Evolutionary conservation across 305 asterid genomes (phyloP), one percentile per base, ranked within the genome.

Genomic region (Plantago lanceolata): DNA sequence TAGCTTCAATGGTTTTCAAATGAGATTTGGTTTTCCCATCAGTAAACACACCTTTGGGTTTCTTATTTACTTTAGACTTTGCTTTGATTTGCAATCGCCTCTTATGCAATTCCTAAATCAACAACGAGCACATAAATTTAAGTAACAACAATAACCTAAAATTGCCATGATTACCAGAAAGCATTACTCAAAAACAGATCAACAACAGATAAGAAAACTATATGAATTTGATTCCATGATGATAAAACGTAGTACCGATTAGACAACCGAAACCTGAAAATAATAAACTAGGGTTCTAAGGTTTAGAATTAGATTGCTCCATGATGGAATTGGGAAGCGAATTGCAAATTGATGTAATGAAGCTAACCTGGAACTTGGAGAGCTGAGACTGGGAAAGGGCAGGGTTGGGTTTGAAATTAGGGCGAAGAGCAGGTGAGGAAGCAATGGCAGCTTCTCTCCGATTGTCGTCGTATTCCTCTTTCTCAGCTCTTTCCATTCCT

Each of bases 71-170:
- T 75, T 80, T 86, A 62, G 95, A 73, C 75, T 68, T 84, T 59
- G 90, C 80, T 78, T 87, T 88, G 64, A 88, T 79, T 63, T 82
- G 88, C 49, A 90, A 80, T 18, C 95, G 91, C 70, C 95, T 83
- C 73, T 49, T 68, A 55, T 83, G 96, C 79, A 90, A 67, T 81
- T 88, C 97, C 97, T 90, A 57, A 29, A 54, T 18, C 47, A 62
- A 47, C 53, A 69, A 48, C 60, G 33, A 68, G 54, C 50, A 53
- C 1, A 63, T 24, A n/a, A n/a, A n/a, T n/a, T n/a, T n/a, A n/a
- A n/a, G n/a, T 48, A 53, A 56, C 12, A 44, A 55, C 17, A 37
- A 35, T 8, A 18, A 24, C 49, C 49, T 8, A 17, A 43, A 35
- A 35, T 35, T 35, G 43, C 12, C 43, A 35, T 35, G 43, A 35